phyloP scores from a whole-genome alignment of 805 yeast species.

The Yamadazyma endophytica region DNA sequence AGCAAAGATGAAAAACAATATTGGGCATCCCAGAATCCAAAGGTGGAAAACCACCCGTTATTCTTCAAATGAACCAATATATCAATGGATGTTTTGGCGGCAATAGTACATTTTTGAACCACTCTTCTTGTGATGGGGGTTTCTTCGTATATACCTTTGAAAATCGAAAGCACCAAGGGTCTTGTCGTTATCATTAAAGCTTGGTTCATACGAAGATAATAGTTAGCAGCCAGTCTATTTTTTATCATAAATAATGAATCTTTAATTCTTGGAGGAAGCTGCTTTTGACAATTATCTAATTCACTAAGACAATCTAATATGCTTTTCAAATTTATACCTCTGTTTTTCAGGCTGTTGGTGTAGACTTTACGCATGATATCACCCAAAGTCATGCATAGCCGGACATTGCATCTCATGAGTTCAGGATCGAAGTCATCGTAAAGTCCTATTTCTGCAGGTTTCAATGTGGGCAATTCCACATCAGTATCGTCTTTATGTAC shows the following conservation, averaged over 20 bases:
- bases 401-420: conserved; percentile 30
- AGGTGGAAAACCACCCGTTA: conserved; percentile 21
- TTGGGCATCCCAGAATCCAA: conserved; percentile 40
- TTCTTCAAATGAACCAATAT: conserved; percentile 22
- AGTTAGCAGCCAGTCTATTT: conserved; percentile 22
- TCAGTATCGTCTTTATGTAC: conserved; percentile 37
- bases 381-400: conserved; percentile 30
- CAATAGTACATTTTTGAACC: conserved; percentile 22
- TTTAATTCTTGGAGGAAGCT: conserved; percentile 24
- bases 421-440: conserved; percentile 23
- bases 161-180: conserved; percentile 27
- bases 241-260: conserved; percentile 14
- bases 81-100: conserved; percentile 27
- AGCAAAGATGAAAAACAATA: conserved; percentile 31
- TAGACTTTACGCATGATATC: conserved; percentile 28
- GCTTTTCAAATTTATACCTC: conserved; percentile 33
- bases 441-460: conserved; percentile 16
- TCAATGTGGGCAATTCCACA: conserved; percentile 34
- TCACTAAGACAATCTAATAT: conserved; percentile 33
- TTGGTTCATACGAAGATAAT: conserved; percentile 31
- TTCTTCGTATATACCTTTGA: conserved; percentile 13
- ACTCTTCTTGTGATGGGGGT: conserved; percentile 11
- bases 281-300: conserved; percentile 29
- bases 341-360: conserved; percentile 1
- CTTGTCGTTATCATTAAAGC: conserved; percentile 26